Conservation (phyloP, 371 early-diverging fungal species). For the Nosema muscidifuracis region DNA sequence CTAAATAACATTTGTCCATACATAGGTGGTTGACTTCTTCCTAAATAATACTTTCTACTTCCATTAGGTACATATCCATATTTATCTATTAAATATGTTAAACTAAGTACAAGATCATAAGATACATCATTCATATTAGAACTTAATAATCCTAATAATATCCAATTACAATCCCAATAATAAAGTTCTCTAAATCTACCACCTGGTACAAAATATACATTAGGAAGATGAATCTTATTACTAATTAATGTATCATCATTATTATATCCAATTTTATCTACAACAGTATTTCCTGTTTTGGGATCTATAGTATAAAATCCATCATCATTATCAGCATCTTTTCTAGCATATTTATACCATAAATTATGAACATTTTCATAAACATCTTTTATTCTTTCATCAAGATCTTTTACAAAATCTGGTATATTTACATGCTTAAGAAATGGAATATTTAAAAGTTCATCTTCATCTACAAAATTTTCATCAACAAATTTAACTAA, state of each 20-base stretch:
- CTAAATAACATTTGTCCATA: constrained; percentile 47
- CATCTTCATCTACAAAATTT: constrained; percentile 1
- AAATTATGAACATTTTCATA: background rate
- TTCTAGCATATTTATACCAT: constrained; percentile 1
- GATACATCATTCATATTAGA: constrained; percentile 66
- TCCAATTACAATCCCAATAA: constrained; percentile 81
- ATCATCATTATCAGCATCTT: background rate
- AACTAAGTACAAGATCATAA: constrained; percentile 67
- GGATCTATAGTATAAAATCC: background rate
- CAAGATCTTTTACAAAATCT: background rate
- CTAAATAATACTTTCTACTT: constrained; percentile 72
- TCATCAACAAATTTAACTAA: background rate
- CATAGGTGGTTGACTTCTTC: constrained; percentile 75
- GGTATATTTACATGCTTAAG: background rate
- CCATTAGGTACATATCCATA: constrained; percentile 80
- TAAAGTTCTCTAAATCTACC: constrained; percentile 79
- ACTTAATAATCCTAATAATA: constrained; percentile 69
- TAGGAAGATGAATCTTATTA: background rate
- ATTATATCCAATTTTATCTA: background rate
- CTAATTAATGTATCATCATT: background rate
- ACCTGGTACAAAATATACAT: constrained; percentile 65
- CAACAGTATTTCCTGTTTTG: background rate
- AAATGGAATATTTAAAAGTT: background rate
- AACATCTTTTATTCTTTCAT: background rate
- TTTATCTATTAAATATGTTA: constrained; percentile 67